These are phyloP conservation scores for Coriaria nepalensis DNA, from an alignment of 306 rosid species.

Conservation along the genomic window DNA sequence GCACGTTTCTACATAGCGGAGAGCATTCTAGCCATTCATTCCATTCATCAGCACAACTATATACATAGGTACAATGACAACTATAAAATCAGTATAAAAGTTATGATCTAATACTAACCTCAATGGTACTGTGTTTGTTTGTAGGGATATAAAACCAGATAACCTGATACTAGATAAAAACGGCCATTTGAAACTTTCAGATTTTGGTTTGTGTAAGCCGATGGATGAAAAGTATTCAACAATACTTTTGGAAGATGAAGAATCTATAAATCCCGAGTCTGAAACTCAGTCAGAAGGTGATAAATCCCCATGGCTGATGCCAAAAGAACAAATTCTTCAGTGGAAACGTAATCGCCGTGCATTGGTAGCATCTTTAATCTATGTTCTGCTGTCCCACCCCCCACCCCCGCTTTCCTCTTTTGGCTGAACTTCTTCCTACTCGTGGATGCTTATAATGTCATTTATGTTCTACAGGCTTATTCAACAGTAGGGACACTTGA, in stretches of 20 bases:
- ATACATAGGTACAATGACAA: conserved; percentile 58
- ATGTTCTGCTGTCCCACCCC: conserved; percentile 1
- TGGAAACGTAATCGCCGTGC: conserved; percentile 99
- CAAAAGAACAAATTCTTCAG: conserved; percentile 79
- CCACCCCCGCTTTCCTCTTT: conserved; percentile 4
- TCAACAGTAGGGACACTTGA: conserved; percentile 99
- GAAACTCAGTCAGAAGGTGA: conserved; percentile 2
- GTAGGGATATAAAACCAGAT: conserved; percentile 98
- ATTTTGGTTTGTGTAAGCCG: conserved; percentile 98
- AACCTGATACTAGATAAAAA: conserved; percentile 86
- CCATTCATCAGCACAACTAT: conserved; percentile 93
- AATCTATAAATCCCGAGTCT: conserved; percentile 33
- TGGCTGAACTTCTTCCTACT: neutral
- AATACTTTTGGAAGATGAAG: conserved; percentile 77
- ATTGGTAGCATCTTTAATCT: conserved; percentile 32
- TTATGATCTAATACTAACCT: conserved; percentile 8
- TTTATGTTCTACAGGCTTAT: conserved; percentile 49
- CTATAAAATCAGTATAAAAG: too few species aligned
- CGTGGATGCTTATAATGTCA: neutral
- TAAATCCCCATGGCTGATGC: conserved; percentile 79
- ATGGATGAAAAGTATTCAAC: conserved; percentile 86
- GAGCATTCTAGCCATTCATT: conserved; percentile 89
- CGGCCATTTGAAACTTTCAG: conserved; percentile 98
- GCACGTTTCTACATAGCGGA: conserved; percentile 95
- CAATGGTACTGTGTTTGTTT: conserved; percentile 29